Evolutionary conservation across 495 filamentous ascomycete genomes (phyloP), one percentile per base, ranked within the genome.

Genomic region (Cairneyella variabilis): DNA sequence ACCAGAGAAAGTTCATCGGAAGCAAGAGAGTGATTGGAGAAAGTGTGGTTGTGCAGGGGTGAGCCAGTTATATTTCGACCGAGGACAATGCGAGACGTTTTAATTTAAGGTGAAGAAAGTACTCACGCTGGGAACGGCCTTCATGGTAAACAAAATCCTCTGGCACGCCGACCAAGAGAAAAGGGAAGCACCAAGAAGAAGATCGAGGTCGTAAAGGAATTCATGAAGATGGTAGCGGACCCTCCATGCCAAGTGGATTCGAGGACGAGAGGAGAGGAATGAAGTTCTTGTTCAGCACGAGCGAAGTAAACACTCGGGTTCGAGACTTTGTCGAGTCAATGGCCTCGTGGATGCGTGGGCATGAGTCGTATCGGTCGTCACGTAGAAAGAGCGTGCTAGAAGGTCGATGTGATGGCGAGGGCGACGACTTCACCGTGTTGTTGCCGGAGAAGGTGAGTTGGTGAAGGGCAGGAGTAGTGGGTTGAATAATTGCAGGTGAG

Each of bases 91-190:
- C 16, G 28, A 56, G 51, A 58, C 43, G 27, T 20, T 39, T 39
- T 50, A 41, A 45, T 46, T 56, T 58, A n/a, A 57, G 44, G 8
- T 16, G 44, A 42, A 28, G 41, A 40, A 11, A 45, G 34, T 43
- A 82, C 80, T 80, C 75, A 84, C 80, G 72, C 77, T 83, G 61
- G 80, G 80, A 66, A 84, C 70, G 36, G 79, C 76, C 74, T 82
- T 79, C 80, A 84, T 84, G 61, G 63, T 76, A 57, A 66, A 58
- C 59, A 54, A 57, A 61, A 51, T 60, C 66, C 65, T 61, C 68
- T 54, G 45, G 39, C 60, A 60, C 53, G 53, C 56, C 46, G 45
- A 57, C 56, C 47, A 53, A 27, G 25, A 45, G 42, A 45, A 57
- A 51, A 55, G 36, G 55, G 64, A 57, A 53, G 58, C 59, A 65